Evolutionary conservation across 495 filamentous ascomycete genomes (phyloP), one percentile per base, ranked within the genome.

Genomic region (Thermothielavioides terrestris): DNA sequence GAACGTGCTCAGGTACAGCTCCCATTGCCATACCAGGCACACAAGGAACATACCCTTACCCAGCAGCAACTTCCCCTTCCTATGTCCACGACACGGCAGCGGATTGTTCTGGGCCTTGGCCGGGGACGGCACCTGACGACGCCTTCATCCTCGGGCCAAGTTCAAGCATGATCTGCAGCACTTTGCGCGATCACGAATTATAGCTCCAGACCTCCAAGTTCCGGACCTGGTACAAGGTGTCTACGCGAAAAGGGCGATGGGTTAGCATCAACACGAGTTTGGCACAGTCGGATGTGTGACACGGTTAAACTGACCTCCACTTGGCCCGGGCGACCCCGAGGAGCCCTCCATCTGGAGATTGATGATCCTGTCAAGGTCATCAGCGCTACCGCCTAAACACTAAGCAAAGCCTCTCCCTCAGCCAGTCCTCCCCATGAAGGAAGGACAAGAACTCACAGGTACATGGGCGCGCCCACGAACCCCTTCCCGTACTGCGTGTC

Each of bases 311-410:
- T 65, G 58, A 72, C 70, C 62, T 25, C 50, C 55, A 4, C 49
- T 64, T 0, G 72, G 72, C 2, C 72, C 72, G 3, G 72, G 72
- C 2, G 69, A 69, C 7, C 72, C 72, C 6, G 71, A 74, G 0
- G 70, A 73, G 4, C 70, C 72, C 46, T 75, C 72, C 72, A 75
- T 75, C 50, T 74, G 72, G 48, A 74, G 42, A 40, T 75, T 66
- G 23, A 73, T 67, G 26, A 75, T 73, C 12, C 71, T 75, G 18
- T n/a, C 11, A 22, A 10, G 14, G 17, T 17, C 9, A 44, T 55
- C 14, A 57, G 35, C 20, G 55, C 49, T 11, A 31, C 3, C 14
- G 12, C 47, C 18, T 38, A 11, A 25, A 8, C 22, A 28, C 15
- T n/a, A 23, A 23, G 6, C 17, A 21, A 28, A 42, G 15, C n/a